Evolutionary conservation across 2,329 filamentous ascomycete genomes (phyloP).

Genomic region (Diaporthe nobilis): DNA sequence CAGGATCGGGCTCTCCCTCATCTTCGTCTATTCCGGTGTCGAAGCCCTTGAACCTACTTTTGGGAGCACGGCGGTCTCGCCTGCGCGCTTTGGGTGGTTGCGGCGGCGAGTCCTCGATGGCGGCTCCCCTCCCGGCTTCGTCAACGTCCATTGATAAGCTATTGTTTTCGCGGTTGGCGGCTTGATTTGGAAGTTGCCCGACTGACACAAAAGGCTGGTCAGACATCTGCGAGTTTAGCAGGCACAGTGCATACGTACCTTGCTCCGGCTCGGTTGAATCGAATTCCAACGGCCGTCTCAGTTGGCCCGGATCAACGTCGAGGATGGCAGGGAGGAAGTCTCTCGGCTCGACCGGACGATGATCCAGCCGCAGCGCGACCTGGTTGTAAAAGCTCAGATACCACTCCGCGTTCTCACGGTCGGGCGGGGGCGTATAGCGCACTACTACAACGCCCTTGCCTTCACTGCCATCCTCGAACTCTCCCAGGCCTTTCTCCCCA

Average conservation of each 20-base stretch:
- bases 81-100: slow-evolving; percentile 45
- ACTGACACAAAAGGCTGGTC: slow-evolving; percentile 13
- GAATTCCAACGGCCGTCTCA: slow-evolving; percentile 78
- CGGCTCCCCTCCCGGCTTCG: slow-evolving; percentile 32
- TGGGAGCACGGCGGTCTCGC: slow-evolving; percentile 58
- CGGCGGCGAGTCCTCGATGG: slow-evolving; percentile 39
- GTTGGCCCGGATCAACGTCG: slow-evolving; percentile 79
- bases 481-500: slow-evolving; percentile 79
- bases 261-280: slow-evolving; percentile 52
- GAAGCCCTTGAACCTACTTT: slow-evolving; percentile 81
- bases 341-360: slow-evolving; percentile 87
- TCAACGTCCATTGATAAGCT: slow-evolving; percentile 48
- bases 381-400: slow-evolving; percentile 77
- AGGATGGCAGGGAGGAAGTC: slow-evolving; percentile 94
- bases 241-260: slow-evolving; percentile 34
- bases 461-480: slow-evolving; percentile 73
- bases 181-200: neutral
- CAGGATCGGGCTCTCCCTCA: slow-evolving; percentile 48
- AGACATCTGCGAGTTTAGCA: neutral
- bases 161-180: slow-evolving; percentile 6
- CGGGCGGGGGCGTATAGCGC: slow-evolving; percentile 73
- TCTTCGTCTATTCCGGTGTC: slow-evolving; percentile 61
- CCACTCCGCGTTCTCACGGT: slow-evolving; percentile 71
- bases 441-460: slow-evolving; percentile 85
- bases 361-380: slow-evolving; percentile 80